Base-by-base conservation (phyloP, 441 rosid genomes). In the Populus hybrid region DNA sequence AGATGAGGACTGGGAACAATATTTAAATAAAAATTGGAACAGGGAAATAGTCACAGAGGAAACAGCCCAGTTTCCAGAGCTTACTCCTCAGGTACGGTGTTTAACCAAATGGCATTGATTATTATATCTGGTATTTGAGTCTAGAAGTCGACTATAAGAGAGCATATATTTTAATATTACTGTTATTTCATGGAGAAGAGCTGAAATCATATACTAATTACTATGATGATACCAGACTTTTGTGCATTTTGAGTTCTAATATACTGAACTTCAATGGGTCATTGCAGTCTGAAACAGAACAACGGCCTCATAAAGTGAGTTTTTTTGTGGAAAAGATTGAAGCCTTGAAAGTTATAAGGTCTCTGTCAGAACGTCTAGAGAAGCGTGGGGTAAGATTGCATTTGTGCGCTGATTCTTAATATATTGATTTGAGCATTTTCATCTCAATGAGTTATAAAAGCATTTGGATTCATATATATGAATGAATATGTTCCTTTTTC, bases 241-340 rank as follows among this genome's bases (percentile, higher is more conserved):
- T 23, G 36, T 77, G 32, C 12, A 59, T 46, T 57, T 73, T 59
- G 64, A 21, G 50, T 54, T 61, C 67, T 16, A 68, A 57, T 34
- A 1, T 34, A 21, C 67, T 76, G 42, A 18, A 61, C 18, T 76
- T 69, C 9, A 54, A 8, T 79, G 67, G 70, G 72, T 18, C 69
- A 16, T 61, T 88, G 86, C 83, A 95, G 99, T 77, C 91, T 8
- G 97, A 91, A 80, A 89, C 93, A 61, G 97, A 93, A 84, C 96
- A 90, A 85, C 82, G 97, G 30, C 92, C 94, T 0, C 93, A 92
- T 81, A 95, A 95, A 84, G 87, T 93, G 70, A 95, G 99, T 89
- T 95, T 92, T 84, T 89, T 81, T 28, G 91, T 95, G 74, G 93
- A 93, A 50, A 93, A 91, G 81, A 73, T 70, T 81, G 89, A 89